phyloP scores from a whole-genome alignment of 352 stramenopile genomes.

The Phytophthora crassamura region DNA sequence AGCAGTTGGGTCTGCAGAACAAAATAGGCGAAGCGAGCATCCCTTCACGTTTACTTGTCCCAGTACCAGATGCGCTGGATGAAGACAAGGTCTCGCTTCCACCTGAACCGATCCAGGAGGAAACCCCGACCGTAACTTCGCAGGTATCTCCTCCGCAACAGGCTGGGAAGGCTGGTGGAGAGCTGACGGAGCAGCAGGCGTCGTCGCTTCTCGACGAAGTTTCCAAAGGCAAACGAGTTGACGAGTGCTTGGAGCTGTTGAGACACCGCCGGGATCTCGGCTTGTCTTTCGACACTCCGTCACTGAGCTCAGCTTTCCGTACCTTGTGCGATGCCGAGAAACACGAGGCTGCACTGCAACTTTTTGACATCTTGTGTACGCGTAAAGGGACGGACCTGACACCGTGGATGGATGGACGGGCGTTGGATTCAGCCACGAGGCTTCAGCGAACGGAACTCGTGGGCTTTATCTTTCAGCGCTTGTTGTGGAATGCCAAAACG shows the following conservation, averaged over 20 bases:
- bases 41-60: conserved; percentile 1
- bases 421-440: conserved; percentile 4
- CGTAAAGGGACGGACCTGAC: background rate
- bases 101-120: background rate
- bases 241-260: conserved; percentile 58
- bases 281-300: conserved; percentile 55
- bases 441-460: conserved; percentile 3
- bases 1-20: background rate
- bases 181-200: conserved; percentile 1
- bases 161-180: background rate
- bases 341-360: conserved; percentile 1
- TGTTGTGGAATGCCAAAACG: background rate
- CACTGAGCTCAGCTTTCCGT: background rate
- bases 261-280: conserved; percentile 53
- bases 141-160: background rate
- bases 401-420: conserved; percentile 1
- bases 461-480: background rate
- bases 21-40: background rate
- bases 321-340: background rate
- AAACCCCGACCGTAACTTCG: no score
- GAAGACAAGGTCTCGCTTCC: background rate
- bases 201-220: background rate
- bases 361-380: background rate
- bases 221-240: conserved; percentile 9
- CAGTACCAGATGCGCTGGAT: background rate